Conservation (phyloP, 352 stramenopile species). For the Lagenidium giganteum region DNA sequence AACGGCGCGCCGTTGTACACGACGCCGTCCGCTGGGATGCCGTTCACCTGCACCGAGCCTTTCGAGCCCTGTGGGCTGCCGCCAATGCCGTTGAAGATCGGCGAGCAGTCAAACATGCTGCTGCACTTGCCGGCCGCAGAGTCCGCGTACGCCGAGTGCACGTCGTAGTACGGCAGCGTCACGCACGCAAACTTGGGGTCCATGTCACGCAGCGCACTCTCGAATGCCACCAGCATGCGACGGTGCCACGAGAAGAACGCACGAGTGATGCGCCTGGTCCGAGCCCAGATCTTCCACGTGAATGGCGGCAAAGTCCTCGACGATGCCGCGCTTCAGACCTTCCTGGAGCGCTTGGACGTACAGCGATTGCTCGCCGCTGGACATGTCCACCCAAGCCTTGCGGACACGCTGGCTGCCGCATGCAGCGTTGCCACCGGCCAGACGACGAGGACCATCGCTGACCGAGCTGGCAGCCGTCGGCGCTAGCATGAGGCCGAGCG, state of each 20-base stretch:
- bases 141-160: slow-evolving; percentile 58
- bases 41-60: slow-evolving; percentile 20
- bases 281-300: slow-evolving; percentile 36
- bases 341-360: slow-evolving; percentile 46
- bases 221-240: slow-evolving; percentile 52
- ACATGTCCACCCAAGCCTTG: slow-evolving; percentile 43
- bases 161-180: slow-evolving; percentile 77
- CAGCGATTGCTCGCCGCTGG: slow-evolving; percentile 34
- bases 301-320: slow-evolving; percentile 46
- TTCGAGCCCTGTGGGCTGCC: slow-evolving; percentile 16
- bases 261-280: slow-evolving; percentile 48
- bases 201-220: slow-evolving; percentile 58
- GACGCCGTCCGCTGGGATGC: slow-evolving; percentile 25
- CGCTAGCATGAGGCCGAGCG: not conserved
- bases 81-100: slow-evolving; percentile 48
- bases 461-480: slow-evolving; percentile 11
- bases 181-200: slow-evolving; percentile 52
- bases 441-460: slow-evolving; percentile 29
- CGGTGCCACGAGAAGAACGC: slow-evolving; percentile 67
- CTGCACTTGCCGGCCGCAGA: slow-evolving; percentile 34
- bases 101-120: slow-evolving; percentile 61
- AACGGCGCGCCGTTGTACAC: slow-evolving; percentile 26
- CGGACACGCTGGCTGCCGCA: slow-evolving; percentile 38
- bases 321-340: slow-evolving; percentile 33
- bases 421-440: slow-evolving; percentile 43